Evolutionary conservation across 2,329 filamentous ascomycete species (phyloP), one percentile per base, ranked within the genome.

Genomic region (Neodidymelliopsis sp.): DNA sequence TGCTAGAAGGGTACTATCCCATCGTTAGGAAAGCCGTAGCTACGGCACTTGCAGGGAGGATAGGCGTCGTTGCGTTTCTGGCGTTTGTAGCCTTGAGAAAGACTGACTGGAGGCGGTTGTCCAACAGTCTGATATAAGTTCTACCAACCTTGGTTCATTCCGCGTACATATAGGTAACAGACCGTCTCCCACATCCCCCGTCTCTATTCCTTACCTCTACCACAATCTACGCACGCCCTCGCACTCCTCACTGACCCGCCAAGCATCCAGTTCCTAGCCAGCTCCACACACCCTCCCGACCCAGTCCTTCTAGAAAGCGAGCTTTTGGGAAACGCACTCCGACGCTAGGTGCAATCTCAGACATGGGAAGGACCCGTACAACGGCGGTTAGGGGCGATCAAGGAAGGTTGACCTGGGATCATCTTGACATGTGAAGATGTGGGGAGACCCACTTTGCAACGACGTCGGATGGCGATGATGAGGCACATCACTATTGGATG

Each of bases 1-100:
- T 81, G 72, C 63, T 81, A 5, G 77, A 81, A 56, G 79, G 79
- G 10, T 82, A 82, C 49, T 81, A 81, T 62, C 77, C 79, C 35
- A 73, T 80, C 49, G 73, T 81, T 13, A 67, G 77, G 42, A 73
- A 65, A 56, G 77, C 78, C 4, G 77, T 82, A 3, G 71, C 72
- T 12, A 62, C 74, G 9, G 73, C 77, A 7, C 57, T 80, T 40
- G 55, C 74, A 1, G 73, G 71, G 0, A 63, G 77, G 20, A 48
- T 74, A 36, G 45, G 65, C 11, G 40, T 69, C 6, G 54, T 56
- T 10, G 57, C 63, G 24, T 33, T 69, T 15, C 33, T 65, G 12
- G 56, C 57, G 5, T 60, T 57, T 7, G 57, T 54, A 33, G 25
- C 58, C 1, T 67, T 60, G 61, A 65, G 27, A 16, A 69, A 56